A percentile compares a stretch with the other conserved stretches of the same genome.
These are phyloP conservation scores for Purpureocillium lavendulum DNA, from an alignment of 2,329 filamentous ascomycete species.

Conservation along the genomic window DNA sequence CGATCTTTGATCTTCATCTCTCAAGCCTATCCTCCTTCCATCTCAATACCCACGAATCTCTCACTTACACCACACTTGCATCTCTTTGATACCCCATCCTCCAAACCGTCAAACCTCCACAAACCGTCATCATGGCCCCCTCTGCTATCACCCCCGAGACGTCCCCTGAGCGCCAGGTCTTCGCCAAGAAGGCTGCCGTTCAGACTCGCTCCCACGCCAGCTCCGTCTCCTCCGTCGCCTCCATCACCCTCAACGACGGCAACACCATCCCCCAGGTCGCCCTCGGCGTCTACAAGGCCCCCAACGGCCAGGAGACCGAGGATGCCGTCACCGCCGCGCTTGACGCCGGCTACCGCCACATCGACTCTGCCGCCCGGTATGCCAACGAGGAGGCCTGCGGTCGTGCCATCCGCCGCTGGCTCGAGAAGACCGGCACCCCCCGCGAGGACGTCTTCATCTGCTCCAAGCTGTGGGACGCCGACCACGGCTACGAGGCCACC, in stretches of 20 bases:
- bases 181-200: constrained; percentile 17
- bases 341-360: constrained; percentile 44
- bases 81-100: not conserved
- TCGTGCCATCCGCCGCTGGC: constrained; percentile 61
- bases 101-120: not conserved
- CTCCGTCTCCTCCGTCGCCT: constrained; percentile 16
- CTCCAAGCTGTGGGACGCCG: constrained; percentile 57
- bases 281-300: constrained; percentile 37
- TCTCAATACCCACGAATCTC: not conserved
- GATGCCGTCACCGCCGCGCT: constrained; percentile 53
- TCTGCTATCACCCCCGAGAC: constrained; percentile 24
- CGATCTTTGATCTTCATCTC: not conserved
- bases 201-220: constrained; percentile 15
- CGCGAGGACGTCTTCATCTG: constrained; percentile 61
- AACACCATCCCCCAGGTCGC: constrained; percentile 53
- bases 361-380: constrained; percentile 50
- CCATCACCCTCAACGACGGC: constrained; percentile 63
- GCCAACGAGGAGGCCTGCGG: constrained; percentile 63
- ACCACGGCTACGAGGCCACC: constrained; percentile 34
- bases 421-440: constrained; percentile 52
- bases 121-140: constrained; percentile 22
- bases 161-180: constrained; percentile 21
- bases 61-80: not conserved
- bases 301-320: constrained; percentile 47
- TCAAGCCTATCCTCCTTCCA: not conserved